Percentiles rank a stretch among this genome's conserved stretches.
phyloP scores from a whole-genome alignment of 78 protist genomes.

The slime mould (Dictyostelium discoideum) region DNA sequence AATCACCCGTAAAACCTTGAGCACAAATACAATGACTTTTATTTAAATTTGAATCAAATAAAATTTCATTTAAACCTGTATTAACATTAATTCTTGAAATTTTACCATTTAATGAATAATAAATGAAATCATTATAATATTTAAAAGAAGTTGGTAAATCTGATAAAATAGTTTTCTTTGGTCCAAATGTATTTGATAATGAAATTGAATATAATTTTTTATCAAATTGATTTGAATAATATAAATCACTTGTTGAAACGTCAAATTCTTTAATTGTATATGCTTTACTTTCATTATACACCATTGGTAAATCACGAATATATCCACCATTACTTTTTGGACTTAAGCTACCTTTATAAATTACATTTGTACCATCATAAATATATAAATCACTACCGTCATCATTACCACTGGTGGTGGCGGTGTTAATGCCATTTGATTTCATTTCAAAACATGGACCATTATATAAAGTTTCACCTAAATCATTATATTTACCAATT shows the following conservation, averaged over 20 bases:
- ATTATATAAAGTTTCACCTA: neutral
- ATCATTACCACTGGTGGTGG: no score
- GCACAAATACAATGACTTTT: conserved; percentile 1
- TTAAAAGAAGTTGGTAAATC: neutral
- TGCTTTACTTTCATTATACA: neutral
- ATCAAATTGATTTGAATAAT: neutral
- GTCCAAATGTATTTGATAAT: neutral
- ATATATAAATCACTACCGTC: neutral
- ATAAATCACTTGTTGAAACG: neutral
- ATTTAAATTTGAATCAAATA: neutral
- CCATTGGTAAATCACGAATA: neutral
- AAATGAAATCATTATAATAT: neutral
- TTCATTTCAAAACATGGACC: neutral
- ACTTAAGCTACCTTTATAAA: neutral
- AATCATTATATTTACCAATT: neutral
- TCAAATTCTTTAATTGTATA: conserved; percentile 9
- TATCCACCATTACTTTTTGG: no score
- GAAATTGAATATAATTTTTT: neutral
- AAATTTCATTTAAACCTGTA: no score
- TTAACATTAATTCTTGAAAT: neutral
- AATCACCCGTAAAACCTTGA: neutral
- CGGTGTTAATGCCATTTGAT: no score
- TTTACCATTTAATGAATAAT: conserved; percentile 7
- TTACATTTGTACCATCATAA: neutral
- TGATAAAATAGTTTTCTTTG: neutral